Base-by-base conservation (phyloP, 495 filamentous ascomycete genomes). In the Daldinia grandis region DNA sequence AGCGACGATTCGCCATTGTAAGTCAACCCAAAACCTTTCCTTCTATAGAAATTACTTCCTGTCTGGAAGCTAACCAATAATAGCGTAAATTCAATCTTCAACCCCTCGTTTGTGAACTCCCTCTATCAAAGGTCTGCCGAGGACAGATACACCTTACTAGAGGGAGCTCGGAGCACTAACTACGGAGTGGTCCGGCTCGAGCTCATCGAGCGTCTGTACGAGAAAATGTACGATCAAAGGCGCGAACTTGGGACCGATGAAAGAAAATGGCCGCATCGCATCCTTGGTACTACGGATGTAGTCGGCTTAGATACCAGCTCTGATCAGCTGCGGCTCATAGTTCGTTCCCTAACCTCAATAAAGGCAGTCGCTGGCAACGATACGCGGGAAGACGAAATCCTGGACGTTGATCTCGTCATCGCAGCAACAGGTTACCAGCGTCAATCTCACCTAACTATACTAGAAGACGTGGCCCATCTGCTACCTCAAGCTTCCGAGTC, bases 1-100 rank as follows among this genome's bases (percentile, higher is more conserved):
- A 96, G 93, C 77, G 95, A 99, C 70, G 95, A 99, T 74, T 95
- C 92, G 54, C 95, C 95, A 19, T 98, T 98, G 92, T 96, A 82
- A 80, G 90, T 86, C 8, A 7, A 31, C n/a, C 40, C 33, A 15
- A 14, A 19, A 31, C 12, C 10, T 1, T 25, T 10, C 31, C 28
- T 15, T 5, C 3, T 10, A 4, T 28, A 17, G 3, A 15, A 17
- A 2, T 27, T 31, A 1, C 12, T 1, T 31, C 1, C 1, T 12
- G n/a, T 2, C 10, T 2, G 31, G 17, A 28, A 55, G 21, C 58
- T 78, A 55, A 79, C 49, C 0, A 6, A 2, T 33, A 1, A 10
- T 71, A 97, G 94, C 72, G 93, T 99, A 61, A 99, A 99, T 78
- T 94, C 95, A 71, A 90, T 98, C 70, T 99, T 99, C 84, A 91